Evolutionary conservation across 2,329 filamentous ascomycete species (phyloP), one percentile per base, ranked within the genome.

Genomic region (Fusarium sp.): DNA sequence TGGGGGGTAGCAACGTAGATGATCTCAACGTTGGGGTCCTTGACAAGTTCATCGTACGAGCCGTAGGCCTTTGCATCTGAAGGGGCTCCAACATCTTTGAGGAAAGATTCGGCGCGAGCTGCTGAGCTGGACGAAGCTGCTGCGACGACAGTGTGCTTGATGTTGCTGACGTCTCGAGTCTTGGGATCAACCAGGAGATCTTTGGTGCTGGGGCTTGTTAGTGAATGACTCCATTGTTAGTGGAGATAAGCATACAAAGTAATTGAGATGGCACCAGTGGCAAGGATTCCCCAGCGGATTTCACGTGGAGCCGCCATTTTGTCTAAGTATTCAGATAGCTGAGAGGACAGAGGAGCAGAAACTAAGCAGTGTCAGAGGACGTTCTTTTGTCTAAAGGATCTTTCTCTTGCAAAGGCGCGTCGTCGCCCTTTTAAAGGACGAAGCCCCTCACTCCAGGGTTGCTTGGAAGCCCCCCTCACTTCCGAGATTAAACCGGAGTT

Each of bases 1-100:
- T 97, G 95, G 5, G 95, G 95, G 5, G 95, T 97, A 17, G 94
- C 94, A 66, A 97, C 90, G 82, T 97, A 97, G 84, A 97, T 84
- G 76, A 97, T 93, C 81, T 97, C 93, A 70, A 97, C 89, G 77
- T 94, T 88, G 4, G 92, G 85, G 80, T 97, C 94, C 59, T 89
- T 88, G 25, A 95, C 94, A 17, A 97, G 88, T 80, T 95, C 93
- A 71, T 91, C 88, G 83, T 97, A 97, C 14, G 92, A 93, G 68
- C 92, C 94, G 80, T 97, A 97, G 11, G 92, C 89, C 76, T 90
- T 90, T 64, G 92, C 92, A 14, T 89, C 85, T 12, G 88, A 84
- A 3, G 93, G 91, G 20, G 92, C 90, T 69, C 91, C 89, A 40
- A 92, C 88, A 69, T 92, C 89, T 66, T 89, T 85, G 79, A 97